Conservation (phyloP, 768 basidiomycete genomes). For the Russula abietina region DNA sequence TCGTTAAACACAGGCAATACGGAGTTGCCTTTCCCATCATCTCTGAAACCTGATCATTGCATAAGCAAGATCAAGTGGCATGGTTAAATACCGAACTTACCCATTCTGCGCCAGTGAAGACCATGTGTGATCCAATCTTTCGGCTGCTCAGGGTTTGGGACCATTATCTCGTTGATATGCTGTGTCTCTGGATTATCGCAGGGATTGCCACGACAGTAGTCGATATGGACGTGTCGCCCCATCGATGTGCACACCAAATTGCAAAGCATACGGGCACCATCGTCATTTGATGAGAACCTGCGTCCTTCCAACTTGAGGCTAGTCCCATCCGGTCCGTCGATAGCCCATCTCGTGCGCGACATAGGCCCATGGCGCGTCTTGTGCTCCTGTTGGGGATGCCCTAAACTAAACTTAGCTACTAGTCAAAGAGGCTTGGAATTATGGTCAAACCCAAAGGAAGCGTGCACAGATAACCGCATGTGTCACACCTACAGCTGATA, state of each 20-base stretch:
- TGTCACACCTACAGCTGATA: constrained; percentile 39
- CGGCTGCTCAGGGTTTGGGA: constrained; percentile 40
- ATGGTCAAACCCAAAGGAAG: constrained; percentile 43
- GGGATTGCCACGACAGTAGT: constrained; percentile 43
- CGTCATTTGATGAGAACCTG: constrained; percentile 48
- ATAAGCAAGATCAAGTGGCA: constrained; percentile 10
- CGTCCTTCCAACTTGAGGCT: constrained; percentile 49
- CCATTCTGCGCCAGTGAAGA: constrained; percentile 53
- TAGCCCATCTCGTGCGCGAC: constrained; percentile 50
- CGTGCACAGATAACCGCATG: constrained; percentile 55
- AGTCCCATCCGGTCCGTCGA: constrained; percentile 49
- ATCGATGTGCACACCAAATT: constrained; percentile 51
- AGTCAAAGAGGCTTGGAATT: neutral
- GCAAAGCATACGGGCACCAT: constrained; percentile 60
- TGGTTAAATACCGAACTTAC: constrained; percentile 32
- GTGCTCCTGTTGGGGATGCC: constrained; percentile 54
- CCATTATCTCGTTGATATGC: constrained; percentile 40
- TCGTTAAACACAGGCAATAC: neutral
- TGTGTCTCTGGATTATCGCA: constrained; percentile 44
- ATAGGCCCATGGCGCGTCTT: constrained; percentile 61
- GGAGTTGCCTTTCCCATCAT: constrained; percentile 25
- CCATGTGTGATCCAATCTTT: constrained; percentile 55
- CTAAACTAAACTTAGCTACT: constrained; percentile 30
- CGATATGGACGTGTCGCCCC: constrained; percentile 54
- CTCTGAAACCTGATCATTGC: constrained; percentile 44